These are phyloP conservation scores for Komagataella ulmi DNA, from an alignment of 805 yeast genomes.

Conservation along the genomic window DNA sequence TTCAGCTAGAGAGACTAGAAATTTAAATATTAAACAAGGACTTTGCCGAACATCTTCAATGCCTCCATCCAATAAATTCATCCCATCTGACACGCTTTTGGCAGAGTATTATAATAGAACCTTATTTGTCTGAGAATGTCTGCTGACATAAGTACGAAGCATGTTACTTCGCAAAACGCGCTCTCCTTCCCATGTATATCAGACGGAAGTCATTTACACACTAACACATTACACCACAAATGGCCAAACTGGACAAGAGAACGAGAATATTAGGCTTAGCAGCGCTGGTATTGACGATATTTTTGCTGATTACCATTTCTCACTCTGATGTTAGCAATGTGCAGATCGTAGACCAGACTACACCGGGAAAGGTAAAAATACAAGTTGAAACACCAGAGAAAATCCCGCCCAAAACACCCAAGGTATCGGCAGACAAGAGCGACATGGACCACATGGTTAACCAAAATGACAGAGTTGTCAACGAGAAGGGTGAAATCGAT, in stretches of 20 bases:
- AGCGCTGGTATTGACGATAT: constrained; percentile 21
- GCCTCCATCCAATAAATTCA: neutral
- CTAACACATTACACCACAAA: neutral
- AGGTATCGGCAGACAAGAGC: constrained; percentile 1
- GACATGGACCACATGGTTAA: constrained; percentile 2
- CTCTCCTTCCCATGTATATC: neutral
- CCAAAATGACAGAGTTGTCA: constrained; percentile 14
- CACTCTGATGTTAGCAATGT: neutral
- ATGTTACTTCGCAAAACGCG: neutral
- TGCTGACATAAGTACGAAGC: neutral
- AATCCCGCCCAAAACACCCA: neutral
- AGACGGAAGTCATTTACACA: neutral
- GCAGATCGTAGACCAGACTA: constrained; percentile 1
- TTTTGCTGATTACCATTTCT: constrained; percentile 21
- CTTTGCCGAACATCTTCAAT: too few relatives aligned
- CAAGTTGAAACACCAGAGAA: neutral
- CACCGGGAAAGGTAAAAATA: neutral
- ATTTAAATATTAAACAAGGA: too few relatives aligned
- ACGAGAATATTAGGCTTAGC: constrained; percentile 27
- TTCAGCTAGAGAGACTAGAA: too few relatives aligned
- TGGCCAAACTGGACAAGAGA: constrained; percentile 12
- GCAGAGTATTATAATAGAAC: too few relatives aligned
- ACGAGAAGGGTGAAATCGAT: constrained; percentile 23
- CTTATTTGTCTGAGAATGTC: neutral
- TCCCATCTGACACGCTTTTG: neutral